Percentiles rank a stretch among this genome's conserved stretches.
These are phyloP conservation scores for Candida freyschussii DNA, from an alignment of 1,139 yeast species.

Conservation along the genomic window DNA sequence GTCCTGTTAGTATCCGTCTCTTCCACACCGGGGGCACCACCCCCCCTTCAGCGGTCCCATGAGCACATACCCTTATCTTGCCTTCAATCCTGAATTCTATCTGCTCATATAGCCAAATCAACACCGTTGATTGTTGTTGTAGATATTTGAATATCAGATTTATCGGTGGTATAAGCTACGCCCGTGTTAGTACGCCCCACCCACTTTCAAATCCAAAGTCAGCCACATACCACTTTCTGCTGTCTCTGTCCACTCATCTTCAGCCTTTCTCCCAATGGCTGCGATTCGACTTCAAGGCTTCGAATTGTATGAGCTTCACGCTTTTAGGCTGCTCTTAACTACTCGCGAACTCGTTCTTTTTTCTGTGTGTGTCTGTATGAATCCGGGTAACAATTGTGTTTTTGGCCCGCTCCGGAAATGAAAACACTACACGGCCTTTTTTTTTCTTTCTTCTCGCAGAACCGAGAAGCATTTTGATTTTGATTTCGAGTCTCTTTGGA, in stretches of 20 bases:
- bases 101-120: conserved; percentile 88
- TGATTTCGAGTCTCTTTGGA: no score
- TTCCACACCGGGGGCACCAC: neutral
- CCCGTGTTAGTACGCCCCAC: conserved; percentile 9
- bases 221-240: conserved; percentile 28
- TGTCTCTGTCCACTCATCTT: conserved; percentile 29
- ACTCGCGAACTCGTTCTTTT: conserved; percentile 2
- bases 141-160: conserved; percentile 82
- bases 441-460: no score
- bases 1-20: conserved; percentile 1
- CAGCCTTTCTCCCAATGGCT: no score
- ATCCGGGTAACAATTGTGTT: no score
- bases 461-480: no score
- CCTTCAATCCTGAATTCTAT: conserved; percentile 77
- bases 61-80: conserved; percentile 39
- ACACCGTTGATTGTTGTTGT: conserved; percentile 75
- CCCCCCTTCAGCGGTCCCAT: neutral
- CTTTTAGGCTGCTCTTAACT: no score
- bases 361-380: neutral
- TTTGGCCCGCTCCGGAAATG: no score
- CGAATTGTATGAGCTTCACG: no score
- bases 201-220: no score
- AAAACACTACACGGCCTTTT: no score
- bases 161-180: conserved; percentile 76
- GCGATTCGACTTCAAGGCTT: no score